Evolutionary conservation across 192 early-diverging fungal species (phyloP), one percentile per base, ranked within the genome.

Genomic region (Linnemannia zychae): DNA sequence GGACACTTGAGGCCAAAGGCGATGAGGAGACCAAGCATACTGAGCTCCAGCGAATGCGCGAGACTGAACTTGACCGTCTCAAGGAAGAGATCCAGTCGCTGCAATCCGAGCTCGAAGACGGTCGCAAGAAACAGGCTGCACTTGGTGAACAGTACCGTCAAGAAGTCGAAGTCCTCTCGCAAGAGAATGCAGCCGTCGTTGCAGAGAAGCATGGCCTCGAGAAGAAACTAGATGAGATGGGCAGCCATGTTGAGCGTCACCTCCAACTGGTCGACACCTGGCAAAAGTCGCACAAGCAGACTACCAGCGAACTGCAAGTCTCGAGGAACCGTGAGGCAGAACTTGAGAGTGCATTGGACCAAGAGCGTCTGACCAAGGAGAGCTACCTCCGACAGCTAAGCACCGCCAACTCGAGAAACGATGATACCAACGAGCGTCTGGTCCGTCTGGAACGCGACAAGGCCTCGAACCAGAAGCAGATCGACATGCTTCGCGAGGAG

Each of bases 1-100:
- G 75, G 37, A 69, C 89, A 11, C 83, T 92, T n/a, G 91, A 91
- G 74, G 91, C 91, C 71, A 91, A 91, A 82, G 89, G 88, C 65
- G 93, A 93, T 49, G 90, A 92, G 63, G 89, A 91, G 77, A 90
- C 92, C 47, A 90, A 90, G 57, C 89, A 92, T 71, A 83, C 84
- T 0, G 91, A 94, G 79, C 82, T 93, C 37, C 89, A 90, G 17
- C 86, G 90, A 24, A 79, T 92, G 82, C 92, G 92, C 28, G 93
- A 94, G 80, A 84, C 80, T 31, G 93, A 93, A 79, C 74, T 94
- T 74, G 73, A 86, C 1, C 79, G 80, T 50, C 87, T 94, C 38
- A 90, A 90, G 44, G 81, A 80, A 20, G 89, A 93, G 81, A 90
- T 94, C 57, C 67, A 36, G 12, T 87, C 88, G 18, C 68, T 84